A percentile compares a stretch with the other conserved stretches of the same genome.
phyloP scores from a whole-genome alignment of 1,284 basidiomycete genomes.

The Ganoderma meredithae region DNA sequence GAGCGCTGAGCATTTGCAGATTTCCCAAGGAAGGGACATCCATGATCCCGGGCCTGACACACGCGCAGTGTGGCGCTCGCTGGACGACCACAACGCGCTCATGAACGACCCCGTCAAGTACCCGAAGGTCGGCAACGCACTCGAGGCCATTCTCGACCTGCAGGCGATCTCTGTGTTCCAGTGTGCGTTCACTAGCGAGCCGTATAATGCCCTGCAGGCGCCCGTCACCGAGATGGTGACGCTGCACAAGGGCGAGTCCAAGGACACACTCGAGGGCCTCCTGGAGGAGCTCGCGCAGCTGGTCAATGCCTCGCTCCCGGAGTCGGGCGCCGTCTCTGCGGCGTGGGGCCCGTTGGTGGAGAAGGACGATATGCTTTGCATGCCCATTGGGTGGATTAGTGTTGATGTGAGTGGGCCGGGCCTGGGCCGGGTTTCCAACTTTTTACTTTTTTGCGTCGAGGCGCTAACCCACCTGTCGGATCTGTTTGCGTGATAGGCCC shows the following conservation, averaged over 20 bases:
- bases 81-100: conserved; percentile 31
- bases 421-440: no score
- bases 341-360: conserved; percentile 34
- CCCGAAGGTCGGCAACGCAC: conserved; percentile 18
- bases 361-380: conserved; percentile 24
- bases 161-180: conserved; percentile 26
- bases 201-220: conserved; percentile 33
- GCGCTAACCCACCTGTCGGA: no score
- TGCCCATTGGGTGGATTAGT: conserved; percentile 36
- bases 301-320: conserved; percentile 19
- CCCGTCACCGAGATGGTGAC: conserved; percentile 35
- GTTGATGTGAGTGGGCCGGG: conserved; percentile 29
- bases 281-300: conserved; percentile 24
- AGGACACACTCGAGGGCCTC: conserved; percentile 22
- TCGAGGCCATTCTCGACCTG: conserved; percentile 14
- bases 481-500: conserved; percentile 22
- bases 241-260: conserved; percentile 28
- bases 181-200: conserved; percentile 31
- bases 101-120: conserved; percentile 29
- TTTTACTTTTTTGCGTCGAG: not conserved
- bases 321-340: conserved; percentile 21
- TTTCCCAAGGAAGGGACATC: no score
- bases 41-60: not conserved
- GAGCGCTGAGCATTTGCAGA: not conserved
- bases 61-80: conserved; percentile 33